phyloP scores from a whole-genome alignment of 305 asterid species.

The Solanum hybrid region DNA sequence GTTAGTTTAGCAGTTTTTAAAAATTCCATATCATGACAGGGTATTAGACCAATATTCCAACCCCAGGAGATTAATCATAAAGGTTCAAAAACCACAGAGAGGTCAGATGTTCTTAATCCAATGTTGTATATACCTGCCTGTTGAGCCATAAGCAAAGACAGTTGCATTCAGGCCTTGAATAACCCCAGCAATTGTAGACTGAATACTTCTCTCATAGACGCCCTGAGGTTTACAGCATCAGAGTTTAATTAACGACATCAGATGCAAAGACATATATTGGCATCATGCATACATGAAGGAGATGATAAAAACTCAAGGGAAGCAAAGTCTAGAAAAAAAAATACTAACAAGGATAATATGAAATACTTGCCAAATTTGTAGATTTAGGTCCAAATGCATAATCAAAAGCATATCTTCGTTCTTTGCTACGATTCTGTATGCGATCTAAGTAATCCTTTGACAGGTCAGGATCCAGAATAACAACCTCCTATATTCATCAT shows the following conservation, averaged over 20 bases:
- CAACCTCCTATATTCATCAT: conserved; percentile 61
- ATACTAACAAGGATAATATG: not conserved
- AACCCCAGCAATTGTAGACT: conserved; percentile 74
- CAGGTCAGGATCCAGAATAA: conserved; percentile 90
- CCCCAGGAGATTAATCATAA: not conserved
- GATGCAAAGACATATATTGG: not conserved
- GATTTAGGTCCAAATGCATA: conserved; percentile 74
- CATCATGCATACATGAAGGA: not conserved
- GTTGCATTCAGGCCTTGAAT: conserved; percentile 95
- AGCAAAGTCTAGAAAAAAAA: not conserved
- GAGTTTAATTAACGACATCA: conserved; percentile 8
- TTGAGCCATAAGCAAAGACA: conserved; percentile 93
- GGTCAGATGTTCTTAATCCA: not conserved
- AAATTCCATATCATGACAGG: not conserved
- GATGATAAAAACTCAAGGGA: not conserved
- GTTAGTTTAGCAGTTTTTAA: not conserved
- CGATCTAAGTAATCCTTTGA: conserved; percentile 83
- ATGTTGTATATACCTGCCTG: conserved; percentile 63
- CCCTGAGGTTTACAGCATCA: conserved; percentile 40
- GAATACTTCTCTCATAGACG: conserved; percentile 62
- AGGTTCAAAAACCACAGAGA: not conserved
- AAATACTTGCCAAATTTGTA: conserved; percentile 48
- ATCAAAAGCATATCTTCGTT: conserved; percentile 72
- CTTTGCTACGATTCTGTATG: conserved; percentile 76
- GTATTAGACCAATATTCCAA: not conserved